Conservation (phyloP, 352 stramenopile species). For the Phytophthora vignae region DNA sequence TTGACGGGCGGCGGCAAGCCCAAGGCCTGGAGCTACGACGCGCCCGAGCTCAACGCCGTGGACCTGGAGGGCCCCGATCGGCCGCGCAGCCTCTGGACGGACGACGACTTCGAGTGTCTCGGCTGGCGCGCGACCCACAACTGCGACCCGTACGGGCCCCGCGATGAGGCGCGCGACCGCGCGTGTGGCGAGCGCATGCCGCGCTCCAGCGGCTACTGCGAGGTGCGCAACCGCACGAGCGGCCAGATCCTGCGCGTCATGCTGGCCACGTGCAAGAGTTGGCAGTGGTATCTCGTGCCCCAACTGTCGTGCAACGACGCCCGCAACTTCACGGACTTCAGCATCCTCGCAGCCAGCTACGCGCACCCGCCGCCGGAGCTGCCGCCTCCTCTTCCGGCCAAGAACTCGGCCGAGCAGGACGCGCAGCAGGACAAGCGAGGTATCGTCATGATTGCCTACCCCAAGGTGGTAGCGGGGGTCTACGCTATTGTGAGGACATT, state of each 20-base stretch:
- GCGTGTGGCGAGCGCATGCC: slow-evolving; percentile 54
- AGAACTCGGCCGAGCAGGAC: slow-evolving; percentile 1
- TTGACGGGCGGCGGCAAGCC: slow-evolving; percentile 58
- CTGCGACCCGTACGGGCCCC: slow-evolving; percentile 68
- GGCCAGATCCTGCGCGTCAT: slow-evolving; percentile 68
- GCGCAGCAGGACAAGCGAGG: slow-evolving; percentile 42
- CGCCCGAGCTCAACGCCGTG: slow-evolving; percentile 52
- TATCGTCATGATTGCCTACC: slow-evolving; percentile 77
- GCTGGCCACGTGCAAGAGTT: slow-evolving; percentile 77
- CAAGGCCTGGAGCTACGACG: slow-evolving; percentile 43
- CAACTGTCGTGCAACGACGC: slow-evolving; percentile 70
- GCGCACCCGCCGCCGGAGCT: slow-evolving; percentile 40
- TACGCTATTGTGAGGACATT: slow-evolving; percentile 79
- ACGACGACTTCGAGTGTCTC: slow-evolving; percentile 78
- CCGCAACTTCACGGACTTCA: slow-evolving; percentile 74
- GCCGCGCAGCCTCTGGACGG: slow-evolving; percentile 48
- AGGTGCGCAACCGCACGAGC: slow-evolving; percentile 71
- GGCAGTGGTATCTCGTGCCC: slow-evolving; percentile 63
- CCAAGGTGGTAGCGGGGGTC: slow-evolving; percentile 67
- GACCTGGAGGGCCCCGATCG: slow-evolving; percentile 45
- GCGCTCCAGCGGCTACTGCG: slow-evolving; percentile 69
- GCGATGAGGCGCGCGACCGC: slow-evolving; percentile 53
- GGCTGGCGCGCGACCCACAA: slow-evolving; percentile 72
- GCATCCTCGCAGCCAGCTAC: slow-evolving; percentile 55
- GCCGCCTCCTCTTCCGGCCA: slow-evolving; percentile 5